Evolutionary conservation across 768 basidiomycete genomes (phyloP), one percentile per base, ranked within the genome.

Genomic region (Auricularia sp.): DNA sequence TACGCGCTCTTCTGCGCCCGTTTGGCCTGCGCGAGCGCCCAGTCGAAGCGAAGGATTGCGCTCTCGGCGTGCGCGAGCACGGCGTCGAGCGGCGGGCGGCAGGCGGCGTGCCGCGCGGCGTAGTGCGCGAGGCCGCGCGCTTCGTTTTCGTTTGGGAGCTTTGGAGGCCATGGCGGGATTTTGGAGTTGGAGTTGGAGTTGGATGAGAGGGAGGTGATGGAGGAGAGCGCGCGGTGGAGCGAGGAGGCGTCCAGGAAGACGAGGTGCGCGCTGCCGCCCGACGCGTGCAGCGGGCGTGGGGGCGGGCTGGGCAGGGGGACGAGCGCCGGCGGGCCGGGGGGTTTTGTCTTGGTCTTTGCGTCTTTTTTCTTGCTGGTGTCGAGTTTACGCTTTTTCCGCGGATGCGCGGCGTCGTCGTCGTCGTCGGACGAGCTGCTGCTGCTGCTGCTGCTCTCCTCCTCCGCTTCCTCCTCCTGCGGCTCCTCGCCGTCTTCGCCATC

Each of bases 11-110:
- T 80, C 67, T 83, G 84, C 71, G 80, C 85, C 67, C 76, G 76
- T 73, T 83, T 84, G 36, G 35, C 61, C 21, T 71, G 51, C 35
- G 83, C 82, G 47, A 83, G 76, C 65, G 87, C 81, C 71, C 86
- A 85, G 70, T 96, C 94, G 78, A 85, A 93, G 33, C 84, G 77
- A 36, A 82, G 85, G 74, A 96, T 86, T 34, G 83, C 83, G 3
- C 86, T 83, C 72, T 95, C 91, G 0, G 91, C 91, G 67, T 91
- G 91, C n/a, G 79, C 81, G 63, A 84, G 86, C 53, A 95, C 83
- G 36, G 78, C 72, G 65, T 87, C 85, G 5, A 96, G 79, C 4
- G 90, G 83, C 0, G 93, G 93, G 10, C 93, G 84, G n/a, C 84
- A 75, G 0, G 87, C 73, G 1, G 81, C 77, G 72, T 93, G 86